Evolutionary conservation across 2,329 filamentous ascomycete species (phyloP), one percentile per base, ranked within the genome.

Genomic region (Thielaviopsis euricoi): DNA sequence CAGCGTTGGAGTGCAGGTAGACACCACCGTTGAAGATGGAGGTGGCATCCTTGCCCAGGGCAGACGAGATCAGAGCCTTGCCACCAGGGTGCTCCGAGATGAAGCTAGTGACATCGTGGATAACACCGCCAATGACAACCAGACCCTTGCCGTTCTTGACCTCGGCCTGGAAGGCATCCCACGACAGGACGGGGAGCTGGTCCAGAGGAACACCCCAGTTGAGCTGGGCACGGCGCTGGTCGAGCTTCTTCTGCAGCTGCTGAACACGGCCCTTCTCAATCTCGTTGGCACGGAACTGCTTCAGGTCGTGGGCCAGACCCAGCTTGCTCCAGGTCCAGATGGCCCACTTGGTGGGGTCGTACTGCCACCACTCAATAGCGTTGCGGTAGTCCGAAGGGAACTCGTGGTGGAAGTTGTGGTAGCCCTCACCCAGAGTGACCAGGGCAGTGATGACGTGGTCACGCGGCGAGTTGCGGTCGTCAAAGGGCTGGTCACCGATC

Each of bases 361-460:
- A 94, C 69, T 94, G 88, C 74, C 83, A 85, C 87, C 88, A 94
- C 72, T 89, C 78, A 64, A 93, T 91, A 62, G 87, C 88, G 69
- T 94, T 94, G 69, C 88, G 87, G 81, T 93, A 94, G 71, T 94
- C 88, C 12, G 87, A 91, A 57, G 89, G 89, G 74, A 94, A 94
- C 71, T 94, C 88, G 78, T 94, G 88, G 74, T 94, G 88, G 79
- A 94, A 94, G 79, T 94, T 94, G 79, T 94, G 88, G 75, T 94
- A 94, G 29, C 88, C 88, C 73, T 90, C 88, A 53, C 88, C 88
- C 22, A 94, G 83, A 50, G 88, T 94, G 64, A 89, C 83, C 19
- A 94, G 74, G 51, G 88, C 88, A 48, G 88, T 94, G 71, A 94
- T 81, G 68, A 91, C 79, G 72, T 94, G 87, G 67, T 94, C 88